A percentile compares a stretch with the other conserved stretches of the same genome.
Evolutionary conservation across 148 eudicot genomes (phyloP).

Genomic region (Bassia scoparia): DNA sequence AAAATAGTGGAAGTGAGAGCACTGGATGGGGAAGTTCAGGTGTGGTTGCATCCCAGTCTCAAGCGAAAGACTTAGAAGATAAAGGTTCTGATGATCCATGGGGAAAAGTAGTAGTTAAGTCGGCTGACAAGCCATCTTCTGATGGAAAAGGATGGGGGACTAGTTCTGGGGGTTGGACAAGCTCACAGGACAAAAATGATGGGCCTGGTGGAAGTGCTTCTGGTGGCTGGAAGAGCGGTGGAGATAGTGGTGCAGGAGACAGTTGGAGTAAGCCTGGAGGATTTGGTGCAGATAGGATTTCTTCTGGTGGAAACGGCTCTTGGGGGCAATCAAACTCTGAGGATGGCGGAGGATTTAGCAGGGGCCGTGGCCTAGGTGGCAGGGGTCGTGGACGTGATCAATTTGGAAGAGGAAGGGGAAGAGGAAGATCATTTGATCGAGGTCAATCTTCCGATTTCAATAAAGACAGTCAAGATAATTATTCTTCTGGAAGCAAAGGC

Average conservation of each 20-base stretch:
- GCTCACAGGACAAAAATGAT: constrained; percentile 6
- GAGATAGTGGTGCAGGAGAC: constrained; percentile 4
- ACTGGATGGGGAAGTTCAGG: constrained; percentile 26
- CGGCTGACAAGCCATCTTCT: constrained; percentile 7
- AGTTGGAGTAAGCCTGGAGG: constrained; percentile 19
- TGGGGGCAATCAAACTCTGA: constrained; percentile 26
- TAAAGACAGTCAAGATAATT: constrained; percentile 26
- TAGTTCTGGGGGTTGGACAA: constrained; percentile 18
- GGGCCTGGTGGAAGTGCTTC: constrained; percentile 4
- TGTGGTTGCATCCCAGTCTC: background rate
- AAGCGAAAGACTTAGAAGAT: background rate
- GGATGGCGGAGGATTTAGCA: constrained; percentile 24
- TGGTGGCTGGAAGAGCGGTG: constrained; percentile 22
- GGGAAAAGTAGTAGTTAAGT: constrained; percentile 30
- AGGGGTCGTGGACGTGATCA: constrained; percentile 33
- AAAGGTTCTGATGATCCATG: constrained; percentile 27
- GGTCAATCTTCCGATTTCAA: constrained; percentile 27
- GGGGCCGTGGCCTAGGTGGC: constrained; percentile 40
- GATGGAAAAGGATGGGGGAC: constrained; percentile 8
- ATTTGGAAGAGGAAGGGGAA: constrained; percentile 28
- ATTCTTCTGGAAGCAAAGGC: constrained; percentile 13
- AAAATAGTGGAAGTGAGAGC: constrained; percentile 15
- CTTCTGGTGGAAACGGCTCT: constrained; percentile 27
- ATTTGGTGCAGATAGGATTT: constrained; percentile 17
- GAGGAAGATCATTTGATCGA: constrained; percentile 39